Evolutionary conservation across 257 asterid genomes (phyloP), one percentile per base, ranked within the genome.

Genomic region (Anisodus acutangulus): DNA sequence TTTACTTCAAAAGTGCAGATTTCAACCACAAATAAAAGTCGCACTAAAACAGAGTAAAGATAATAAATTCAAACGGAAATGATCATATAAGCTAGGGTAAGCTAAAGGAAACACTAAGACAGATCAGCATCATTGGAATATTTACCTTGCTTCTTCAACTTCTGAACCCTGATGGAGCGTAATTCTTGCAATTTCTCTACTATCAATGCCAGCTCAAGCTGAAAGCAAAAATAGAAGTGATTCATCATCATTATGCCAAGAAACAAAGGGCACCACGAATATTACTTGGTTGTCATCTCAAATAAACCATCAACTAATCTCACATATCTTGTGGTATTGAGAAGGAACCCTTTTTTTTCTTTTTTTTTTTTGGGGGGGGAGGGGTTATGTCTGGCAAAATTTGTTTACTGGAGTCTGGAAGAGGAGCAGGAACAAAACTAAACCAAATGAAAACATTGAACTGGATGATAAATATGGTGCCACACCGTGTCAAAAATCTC

Each of bases 161-260:
- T 96, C 85, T 92, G 93, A 88, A 94, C 90, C 88, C 99, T 88
- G 88, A 96, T 88, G 83, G 98, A 89, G 81, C 99, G 93, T 68
- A 96, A 85, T 81, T 96, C 99, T 90, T 94, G 98, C 86, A 96
- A 90, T 93, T 92, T 96, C 86, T 96, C 99, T 84, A 96, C 97
- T 8, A 93, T 90, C 93, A 96, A 88, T 84, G 93, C 94, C 90
- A 92, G 91, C 91, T 96, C 98, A 82, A 96, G 97, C 99, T 95
- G 91, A 85, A 92, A 90, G 54, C 49, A 39, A 55, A 86, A 80
- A 70, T 71, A 53, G 19, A 78, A 78, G 26, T 13, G 64, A 78
- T 64, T 53, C 81, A 78, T 26, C 81, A 78, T 13, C 47, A 26
- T 51, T 31, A 78, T 78, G 31, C 49, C 82, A 9, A 51, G 49